These are phyloP conservation scores for Thielaviopsis musarum DNA, from an alignment of 2,329 filamentous ascomycete species.

Conservation along the genomic window DNA sequence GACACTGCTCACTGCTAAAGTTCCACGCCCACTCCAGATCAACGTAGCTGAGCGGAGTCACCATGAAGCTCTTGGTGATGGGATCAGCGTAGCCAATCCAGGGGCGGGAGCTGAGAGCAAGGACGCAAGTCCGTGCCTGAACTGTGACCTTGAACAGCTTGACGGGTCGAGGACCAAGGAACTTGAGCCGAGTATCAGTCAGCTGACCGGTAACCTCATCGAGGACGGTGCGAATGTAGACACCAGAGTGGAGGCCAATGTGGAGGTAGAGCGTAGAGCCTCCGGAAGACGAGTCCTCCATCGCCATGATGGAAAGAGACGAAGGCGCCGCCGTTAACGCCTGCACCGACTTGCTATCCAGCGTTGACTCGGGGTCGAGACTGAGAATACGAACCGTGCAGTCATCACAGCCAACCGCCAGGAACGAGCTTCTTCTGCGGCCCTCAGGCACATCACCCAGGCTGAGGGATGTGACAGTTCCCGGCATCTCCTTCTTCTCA, in stretches of 20 bases:
- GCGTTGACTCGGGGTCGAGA: slow-evolving; percentile 71
- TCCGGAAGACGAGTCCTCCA: slow-evolving; percentile 84
- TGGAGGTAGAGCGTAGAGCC: slow-evolving; percentile 85
- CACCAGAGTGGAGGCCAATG: slow-evolving; percentile 86
- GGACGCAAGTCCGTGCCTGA: slow-evolving; percentile 64
- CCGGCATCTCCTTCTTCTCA: slow-evolving; percentile 87
- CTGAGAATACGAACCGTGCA: slow-evolving; percentile 88
- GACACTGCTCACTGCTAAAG: slow-evolving; percentile 87
- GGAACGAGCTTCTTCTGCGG: slow-evolving; percentile 71
- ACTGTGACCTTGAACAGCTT: slow-evolving; percentile 85
- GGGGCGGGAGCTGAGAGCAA: slow-evolving; percentile 83
- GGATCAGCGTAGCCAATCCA: slow-evolving; percentile 91
- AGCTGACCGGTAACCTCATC: slow-evolving; percentile 93
- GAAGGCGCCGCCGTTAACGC: slow-evolving; percentile 82
- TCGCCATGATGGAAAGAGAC: slow-evolving; percentile 77
- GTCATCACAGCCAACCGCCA: slow-evolving; percentile 94
- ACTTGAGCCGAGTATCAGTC: slow-evolving; percentile 85
- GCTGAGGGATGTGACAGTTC: slow-evolving; percentile 87
- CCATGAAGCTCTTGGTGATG: slow-evolving; percentile 62
- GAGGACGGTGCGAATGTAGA: slow-evolving; percentile 86
- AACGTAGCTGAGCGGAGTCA: slow-evolving; percentile 80
- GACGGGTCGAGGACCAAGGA: slow-evolving; percentile 79
- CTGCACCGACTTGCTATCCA: slow-evolving; percentile 90
- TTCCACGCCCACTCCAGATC: slow-evolving; percentile 90
- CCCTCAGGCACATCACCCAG: slow-evolving; percentile 86